Evolutionary conservation across 1,284 basidiomycete genomes (phyloP).

Genomic region (Fistulina hepatica): DNA sequence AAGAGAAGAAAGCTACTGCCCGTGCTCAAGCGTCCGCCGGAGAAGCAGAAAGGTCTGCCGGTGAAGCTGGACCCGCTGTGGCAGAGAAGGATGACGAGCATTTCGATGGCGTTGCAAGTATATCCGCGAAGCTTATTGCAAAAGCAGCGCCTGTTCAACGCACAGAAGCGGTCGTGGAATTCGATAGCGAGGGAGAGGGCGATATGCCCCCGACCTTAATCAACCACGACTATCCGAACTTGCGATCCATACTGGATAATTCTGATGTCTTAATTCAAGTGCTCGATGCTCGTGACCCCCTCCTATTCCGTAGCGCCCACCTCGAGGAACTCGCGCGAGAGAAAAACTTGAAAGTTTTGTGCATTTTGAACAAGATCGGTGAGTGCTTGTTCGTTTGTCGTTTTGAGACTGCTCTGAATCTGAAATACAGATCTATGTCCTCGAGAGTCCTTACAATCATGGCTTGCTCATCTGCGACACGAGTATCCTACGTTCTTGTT

Average conservation of each 20-base stretch:
- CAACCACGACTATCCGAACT: conserved; percentile 55
- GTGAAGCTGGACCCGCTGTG: conserved; percentile 19
- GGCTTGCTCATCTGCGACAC: conserved; percentile 61
- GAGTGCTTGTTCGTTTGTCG: conserved; percentile 20
- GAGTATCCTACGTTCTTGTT: conserved; percentile 72
- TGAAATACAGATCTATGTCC: conserved; percentile 67
- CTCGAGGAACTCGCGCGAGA: conserved; percentile 49
- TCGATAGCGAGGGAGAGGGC: conserved; percentile 32
- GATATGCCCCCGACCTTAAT: conserved; percentile 51
- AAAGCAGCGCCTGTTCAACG: conserved; percentile 21
- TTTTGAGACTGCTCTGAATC: conserved; percentile 4
- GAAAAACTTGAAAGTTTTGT: conserved; percentile 44
- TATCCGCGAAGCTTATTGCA: conserved; percentile 29
- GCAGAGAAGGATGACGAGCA: conserved; percentile 23
- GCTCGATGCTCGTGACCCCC: conserved; percentile 79
- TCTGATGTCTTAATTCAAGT: conserved; percentile 82
- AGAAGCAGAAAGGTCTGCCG: conserved; percentile 25
- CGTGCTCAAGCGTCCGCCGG: conserved; percentile 23
- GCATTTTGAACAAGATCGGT: conserved; percentile 87
- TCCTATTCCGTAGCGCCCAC: conserved; percentile 52
- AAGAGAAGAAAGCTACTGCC: conserved; percentile 40
- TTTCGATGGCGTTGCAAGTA: conserved; percentile 32
- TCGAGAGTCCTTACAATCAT: conserved; percentile 66
- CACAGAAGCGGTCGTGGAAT: conserved; percentile 15
- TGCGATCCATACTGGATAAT: conserved; percentile 66